Percentiles rank a stretch among this genome's conserved stretches.
Conservation (phyloP, 148 eudicot genomes). For the Vaccinium vitisidaea region DNA sequence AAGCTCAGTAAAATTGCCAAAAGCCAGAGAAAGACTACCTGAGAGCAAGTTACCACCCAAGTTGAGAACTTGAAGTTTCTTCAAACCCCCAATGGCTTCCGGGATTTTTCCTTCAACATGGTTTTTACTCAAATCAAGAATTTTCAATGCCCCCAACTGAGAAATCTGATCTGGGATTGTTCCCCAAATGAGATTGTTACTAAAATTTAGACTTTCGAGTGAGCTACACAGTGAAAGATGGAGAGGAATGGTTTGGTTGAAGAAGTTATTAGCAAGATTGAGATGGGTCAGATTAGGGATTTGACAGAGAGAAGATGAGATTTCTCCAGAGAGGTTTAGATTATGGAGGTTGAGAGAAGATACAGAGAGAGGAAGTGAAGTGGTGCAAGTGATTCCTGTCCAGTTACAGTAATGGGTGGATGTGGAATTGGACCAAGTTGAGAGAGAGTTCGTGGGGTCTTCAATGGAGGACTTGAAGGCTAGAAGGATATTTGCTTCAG, state of each 20-base stretch:
- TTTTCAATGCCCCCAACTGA: conserved; percentile 47
- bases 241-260: conserved; percentile 79
- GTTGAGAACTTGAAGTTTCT: conserved; percentile 55
- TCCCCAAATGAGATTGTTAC: conserved; percentile 80
- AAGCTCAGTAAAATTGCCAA: conserved; percentile 68
- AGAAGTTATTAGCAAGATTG: conserved; percentile 68
- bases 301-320: conserved; percentile 61
- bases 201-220: conserved; percentile 54
- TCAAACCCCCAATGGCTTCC: conserved; percentile 55
- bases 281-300: conserved; percentile 48
- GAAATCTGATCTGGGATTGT: conserved; percentile 83
- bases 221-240: conserved; percentile 66
- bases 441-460: conserved; percentile 58
- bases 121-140: conserved; percentile 77
- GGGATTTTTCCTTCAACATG: conserved; percentile 74
- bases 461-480: conserved; percentile 66
- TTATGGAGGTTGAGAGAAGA: conserved; percentile 55
- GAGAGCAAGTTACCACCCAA: conserved; percentile 72
- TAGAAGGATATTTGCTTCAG: conserved; percentile 66
- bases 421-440: conserved; percentile 66
- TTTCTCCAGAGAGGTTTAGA: conserved; percentile 80
- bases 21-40: conserved; percentile 55
- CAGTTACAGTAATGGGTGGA: conserved; percentile 57
- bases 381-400: conserved; percentile 68
- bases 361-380: conserved; percentile 33